Evolutionary conservation across 1,284 basidiomycete species (phyloP), one percentile per base, ranked within the genome.

Genomic region (Papiliotrema nemorosa): DNA sequence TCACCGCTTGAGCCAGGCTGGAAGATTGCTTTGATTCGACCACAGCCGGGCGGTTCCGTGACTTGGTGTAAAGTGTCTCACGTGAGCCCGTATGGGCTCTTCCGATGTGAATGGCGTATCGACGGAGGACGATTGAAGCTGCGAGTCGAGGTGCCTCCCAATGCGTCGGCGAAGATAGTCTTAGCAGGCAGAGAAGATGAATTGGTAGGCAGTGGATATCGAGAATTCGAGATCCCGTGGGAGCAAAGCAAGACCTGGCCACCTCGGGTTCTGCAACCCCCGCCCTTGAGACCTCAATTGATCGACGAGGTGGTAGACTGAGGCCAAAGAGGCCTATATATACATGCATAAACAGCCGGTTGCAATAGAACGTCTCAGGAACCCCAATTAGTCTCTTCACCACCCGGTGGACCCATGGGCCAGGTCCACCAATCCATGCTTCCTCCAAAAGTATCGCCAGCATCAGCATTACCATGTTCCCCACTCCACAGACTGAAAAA

Each of bases 41-140:
- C 67, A 20, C 52, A 43, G 36, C 67, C 67, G 3, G 67, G 67
- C 9, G 66, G 66, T 5, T 63, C 60, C 2, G 34, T 70, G 37
- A 70, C 63, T 12, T 48, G 33, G 13, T 63, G 63, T n/a, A 47
- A 38, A 26, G 55, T 51, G 1, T 33, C 20, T 24, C 43, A 49
- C 33, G 39, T 47, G 22, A 47, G 47, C 20, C 56, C 57, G 14
- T 62, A 56, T 22, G 62, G 60, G 6, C 26, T 43, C 16, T 34
- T 51, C 31, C 37, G 45, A 13, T 39, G 39, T 21, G 43, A 44
- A 21, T 67, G 64, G 64, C 26, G 42, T 13, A 49, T 67, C 22
- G 31, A 43, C 16, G 54, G 33, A 5, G 54, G 49, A 14, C 40
- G 44, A 27, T 36, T 66, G 22, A 35, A 50, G 13, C 53, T 67